Evolutionary conservation across 768 basidiomycete species (phyloP).

Genomic region (Lyophyllum semitale): DNA sequence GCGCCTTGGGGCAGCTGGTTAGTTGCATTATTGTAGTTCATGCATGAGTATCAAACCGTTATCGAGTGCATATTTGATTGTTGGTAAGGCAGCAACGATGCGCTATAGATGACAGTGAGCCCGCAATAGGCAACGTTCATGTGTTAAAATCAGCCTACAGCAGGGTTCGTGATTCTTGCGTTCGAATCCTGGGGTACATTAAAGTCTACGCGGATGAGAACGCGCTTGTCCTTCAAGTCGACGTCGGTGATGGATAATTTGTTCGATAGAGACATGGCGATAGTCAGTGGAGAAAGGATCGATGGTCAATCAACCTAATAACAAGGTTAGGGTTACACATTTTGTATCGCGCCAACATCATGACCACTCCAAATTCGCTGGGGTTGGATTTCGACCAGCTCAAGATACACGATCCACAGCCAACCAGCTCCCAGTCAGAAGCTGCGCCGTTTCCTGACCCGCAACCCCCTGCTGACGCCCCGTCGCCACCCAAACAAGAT

Average conservation of each 20-base stretch:
- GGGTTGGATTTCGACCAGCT: constrained; percentile 68
- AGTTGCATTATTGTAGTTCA: constrained; percentile 8
- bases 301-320: constrained; percentile 11
- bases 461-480: constrained; percentile 12
- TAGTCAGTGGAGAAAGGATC: constrained; percentile 15
- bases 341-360: constrained; percentile 23
- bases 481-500: constrained; percentile 16
- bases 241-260: constrained; percentile 94
- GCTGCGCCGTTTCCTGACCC: not conserved
- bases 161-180: constrained; percentile 93
- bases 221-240: constrained; percentile 82
- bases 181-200: constrained; percentile 86
- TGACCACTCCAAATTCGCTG: constrained; percentile 61
- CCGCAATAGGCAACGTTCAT: constrained; percentile 8
- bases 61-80: constrained; percentile 90
- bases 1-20: constrained; percentile 54
- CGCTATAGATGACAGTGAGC: constrained; percentile 54
- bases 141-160: constrained; percentile 55
- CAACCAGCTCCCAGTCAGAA: constrained; percentile 12
- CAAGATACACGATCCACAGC: constrained; percentile 31
- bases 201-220: constrained; percentile 95
- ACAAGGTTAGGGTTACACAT: constrained; percentile 30
- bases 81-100: constrained; percentile 95
- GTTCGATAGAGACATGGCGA: constrained; percentile 88
- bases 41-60: constrained; percentile 50